These are phyloP conservation scores for Vitis hybrid DNA, from an alignment of 177 flowering plant genomes.

Conservation along the genomic window DNA sequence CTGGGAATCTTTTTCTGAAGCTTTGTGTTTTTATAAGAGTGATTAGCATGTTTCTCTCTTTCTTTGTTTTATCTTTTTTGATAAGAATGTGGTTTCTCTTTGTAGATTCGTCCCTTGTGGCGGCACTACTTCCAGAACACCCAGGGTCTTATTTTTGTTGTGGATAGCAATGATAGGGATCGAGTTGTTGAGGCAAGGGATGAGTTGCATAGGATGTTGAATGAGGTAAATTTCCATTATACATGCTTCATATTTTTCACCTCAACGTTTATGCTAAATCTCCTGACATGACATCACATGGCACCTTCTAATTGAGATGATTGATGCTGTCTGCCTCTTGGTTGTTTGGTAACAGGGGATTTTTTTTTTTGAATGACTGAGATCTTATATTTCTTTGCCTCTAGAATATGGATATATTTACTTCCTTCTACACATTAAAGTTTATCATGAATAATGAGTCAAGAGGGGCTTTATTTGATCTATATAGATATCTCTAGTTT, in stretches of 20 bases:
- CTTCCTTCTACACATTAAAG: too few species aligned
- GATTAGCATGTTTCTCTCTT: neutral
- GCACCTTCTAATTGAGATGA: neutral
- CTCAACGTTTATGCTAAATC: neutral
- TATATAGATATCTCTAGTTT: neutral
- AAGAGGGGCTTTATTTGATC: neutral
- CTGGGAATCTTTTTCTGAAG: neutral
- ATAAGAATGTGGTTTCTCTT: neutral
- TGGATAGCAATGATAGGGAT: slow-evolving; percentile 82
- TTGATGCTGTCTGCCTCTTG: neutral
- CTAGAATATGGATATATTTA: too few species aligned
- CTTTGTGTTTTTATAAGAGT: neutral
- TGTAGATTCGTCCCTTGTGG: slow-evolving; percentile 80
- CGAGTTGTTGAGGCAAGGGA: slow-evolving; percentile 80
- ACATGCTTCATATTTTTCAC: neutral
- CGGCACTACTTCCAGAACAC: slow-evolving; percentile 88
- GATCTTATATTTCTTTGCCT: too few species aligned
- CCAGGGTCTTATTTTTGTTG: slow-evolving; percentile 82
- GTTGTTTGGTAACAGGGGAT: neutral
- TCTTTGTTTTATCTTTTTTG: neutral
- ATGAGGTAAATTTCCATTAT: slow-evolving; percentile 48
- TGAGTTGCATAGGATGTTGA: slow-evolving; percentile 80
- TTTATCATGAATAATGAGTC: neutral
- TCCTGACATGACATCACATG: neutral
- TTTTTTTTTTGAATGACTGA: neutral